Conservation (phyloP, 2,329 filamentous ascomycete species). For the Ophiostoma triangulosporum region DNA sequence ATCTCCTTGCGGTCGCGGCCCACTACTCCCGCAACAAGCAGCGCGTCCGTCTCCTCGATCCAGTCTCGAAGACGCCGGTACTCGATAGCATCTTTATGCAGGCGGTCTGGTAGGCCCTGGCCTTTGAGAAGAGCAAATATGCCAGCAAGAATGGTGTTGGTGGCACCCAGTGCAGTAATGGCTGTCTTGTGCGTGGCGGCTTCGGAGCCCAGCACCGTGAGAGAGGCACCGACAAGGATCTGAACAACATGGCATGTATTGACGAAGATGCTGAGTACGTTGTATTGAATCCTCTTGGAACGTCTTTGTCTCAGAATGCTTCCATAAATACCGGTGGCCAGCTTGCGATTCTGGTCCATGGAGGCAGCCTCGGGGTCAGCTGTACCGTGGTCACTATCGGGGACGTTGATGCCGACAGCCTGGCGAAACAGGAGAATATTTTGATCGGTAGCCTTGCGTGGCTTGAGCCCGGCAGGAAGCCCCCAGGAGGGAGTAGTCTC, state of each 20-base stretch:
- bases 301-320: slow-evolving; percentile 23
- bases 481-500: slow-evolving; percentile 19
- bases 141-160: slow-evolving; percentile 51
- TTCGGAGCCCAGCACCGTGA: slow-evolving; percentile 32
- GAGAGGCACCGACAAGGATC: slow-evolving; percentile 32
- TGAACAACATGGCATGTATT: slow-evolving; percentile 31
- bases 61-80: slow-evolving; percentile 36
- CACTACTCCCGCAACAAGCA: slow-evolving; percentile 28
- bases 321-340: slow-evolving; percentile 28
- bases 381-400: slow-evolving; percentile 3
- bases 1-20: slow-evolving; percentile 29
- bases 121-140: slow-evolving; percentile 42
- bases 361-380: slow-evolving; percentile 15
- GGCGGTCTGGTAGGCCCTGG: slow-evolving; percentile 33
- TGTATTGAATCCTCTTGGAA: slow-evolving; percentile 21
- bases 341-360: slow-evolving; percentile 23
- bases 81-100: slow-evolving; percentile 32
- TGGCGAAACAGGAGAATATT: slow-evolving; percentile 29
- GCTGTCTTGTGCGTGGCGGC: slow-evolving; percentile 33
- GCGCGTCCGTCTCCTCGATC: slow-evolving; percentile 38
- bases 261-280: slow-evolving; percentile 23
- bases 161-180: slow-evolving; percentile 45
- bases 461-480: slow-evolving; percentile 22
- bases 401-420: slow-evolving; percentile 29
- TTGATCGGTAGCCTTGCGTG: slow-evolving; percentile 24